Conservation (phyloP, 345 rosid genomes). For the Corymbia maculata region DNA sequence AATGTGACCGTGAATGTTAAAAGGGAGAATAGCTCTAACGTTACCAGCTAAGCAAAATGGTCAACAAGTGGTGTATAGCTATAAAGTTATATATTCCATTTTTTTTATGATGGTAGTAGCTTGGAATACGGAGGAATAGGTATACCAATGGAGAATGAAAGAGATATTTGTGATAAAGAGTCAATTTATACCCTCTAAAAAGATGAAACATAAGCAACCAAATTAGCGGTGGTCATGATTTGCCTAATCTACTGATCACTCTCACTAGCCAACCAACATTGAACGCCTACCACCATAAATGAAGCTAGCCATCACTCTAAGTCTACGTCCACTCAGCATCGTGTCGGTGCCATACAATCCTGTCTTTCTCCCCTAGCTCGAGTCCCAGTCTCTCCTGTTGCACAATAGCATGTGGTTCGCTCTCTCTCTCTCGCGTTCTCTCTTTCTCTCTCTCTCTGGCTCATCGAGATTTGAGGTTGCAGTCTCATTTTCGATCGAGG, state of each 20-base stretch:
- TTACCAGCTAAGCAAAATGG: not conserved
- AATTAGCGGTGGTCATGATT: not conserved
- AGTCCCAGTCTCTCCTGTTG: not conserved
- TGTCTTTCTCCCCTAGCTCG: not conserved
- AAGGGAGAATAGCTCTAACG: not conserved
- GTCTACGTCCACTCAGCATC: not conserved
- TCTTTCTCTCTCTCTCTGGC: not conserved
- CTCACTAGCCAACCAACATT: not conserved
- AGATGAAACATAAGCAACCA: not conserved
- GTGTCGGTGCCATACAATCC: not conserved
- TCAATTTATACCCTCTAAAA: not conserved
- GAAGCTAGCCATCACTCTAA: not conserved
- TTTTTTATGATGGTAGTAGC: not conserved
- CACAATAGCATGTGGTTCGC: not conserved
- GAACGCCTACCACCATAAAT: not conserved
- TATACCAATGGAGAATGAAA: not conserved
- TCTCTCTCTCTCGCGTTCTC: not conserved
- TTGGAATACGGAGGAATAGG: not conserved
- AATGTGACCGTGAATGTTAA: not conserved
- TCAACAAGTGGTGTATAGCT: not conserved
- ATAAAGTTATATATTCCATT: not conserved
- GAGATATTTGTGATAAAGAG: not conserved
- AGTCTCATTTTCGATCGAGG: not conserved
- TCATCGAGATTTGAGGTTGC: not conserved
- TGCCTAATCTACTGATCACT: not conserved